Evolutionary conservation across 352 stramenopile species (phyloP).

Genomic region (Salisapilia sapeloensis): DNA sequence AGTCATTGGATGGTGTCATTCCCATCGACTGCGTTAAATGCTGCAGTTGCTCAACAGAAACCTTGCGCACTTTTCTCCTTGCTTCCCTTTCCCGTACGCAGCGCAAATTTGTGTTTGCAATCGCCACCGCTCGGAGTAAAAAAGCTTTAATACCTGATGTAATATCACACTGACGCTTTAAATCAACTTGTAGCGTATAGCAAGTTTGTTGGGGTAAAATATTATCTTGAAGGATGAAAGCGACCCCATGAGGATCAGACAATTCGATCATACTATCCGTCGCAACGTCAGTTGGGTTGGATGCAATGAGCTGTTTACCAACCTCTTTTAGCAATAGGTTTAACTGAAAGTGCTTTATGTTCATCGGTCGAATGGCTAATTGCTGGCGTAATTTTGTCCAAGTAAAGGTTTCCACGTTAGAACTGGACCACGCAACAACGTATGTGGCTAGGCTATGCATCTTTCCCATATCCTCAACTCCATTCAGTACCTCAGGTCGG

Average conservation of each 20-base stretch:
- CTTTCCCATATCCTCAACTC: background rate
- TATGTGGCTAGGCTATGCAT: slow-evolving; percentile 17
- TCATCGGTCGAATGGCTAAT: slow-evolving; percentile 45
- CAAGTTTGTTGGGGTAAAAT: slow-evolving; percentile 5
- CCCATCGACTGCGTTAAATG: slow-evolving; percentile 14
- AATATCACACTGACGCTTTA: slow-evolving; percentile 2
- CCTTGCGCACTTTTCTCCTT: slow-evolving; percentile 11
- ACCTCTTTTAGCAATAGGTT: slow-evolving; percentile 8
- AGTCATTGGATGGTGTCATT: slow-evolving; percentile 33
- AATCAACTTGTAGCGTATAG: slow-evolving; percentile 25
- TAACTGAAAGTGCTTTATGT: slow-evolving; percentile 50
- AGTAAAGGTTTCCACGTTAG: slow-evolving; percentile 16
- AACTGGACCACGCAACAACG: slow-evolving; percentile 31
- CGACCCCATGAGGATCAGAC: slow-evolving; percentile 15
- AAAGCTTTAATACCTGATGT: slow-evolving; percentile 7
- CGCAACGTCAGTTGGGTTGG: too few relatives aligned
- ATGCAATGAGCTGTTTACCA: background rate
- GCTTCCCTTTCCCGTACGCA: slow-evolving; percentile 35
- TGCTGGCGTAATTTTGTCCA: slow-evolving; percentile 36
- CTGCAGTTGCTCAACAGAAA: slow-evolving; percentile 8
- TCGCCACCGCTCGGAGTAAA: slow-evolving; percentile 12
- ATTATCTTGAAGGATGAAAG: slow-evolving; percentile 12
- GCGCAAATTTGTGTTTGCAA: slow-evolving; percentile 16
- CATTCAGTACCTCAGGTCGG: background rate
- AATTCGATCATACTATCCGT: slow-evolving; percentile 4